These are phyloP conservation scores for Cryptococcus hybrid DNA, from an alignment of 1,284 basidiomycete species.

Conservation along the genomic window DNA sequence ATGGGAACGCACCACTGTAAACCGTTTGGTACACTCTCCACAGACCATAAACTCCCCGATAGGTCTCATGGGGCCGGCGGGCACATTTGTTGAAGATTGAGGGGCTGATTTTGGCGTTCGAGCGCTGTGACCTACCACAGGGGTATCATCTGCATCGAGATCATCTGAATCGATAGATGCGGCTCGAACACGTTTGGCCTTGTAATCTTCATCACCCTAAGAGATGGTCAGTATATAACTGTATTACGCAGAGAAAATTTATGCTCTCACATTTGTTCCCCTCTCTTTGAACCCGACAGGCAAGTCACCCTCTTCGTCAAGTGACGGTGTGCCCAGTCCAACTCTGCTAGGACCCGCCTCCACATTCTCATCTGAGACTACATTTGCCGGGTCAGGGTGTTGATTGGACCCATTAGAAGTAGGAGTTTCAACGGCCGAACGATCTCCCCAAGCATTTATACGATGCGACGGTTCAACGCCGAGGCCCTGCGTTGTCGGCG, in stretches of 20 bases:
- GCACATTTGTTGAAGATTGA: conserved; percentile 19
- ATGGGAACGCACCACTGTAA: conserved; percentile 72
- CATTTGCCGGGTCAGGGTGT: conserved; percentile 32
- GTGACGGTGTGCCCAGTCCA: conserved; percentile 25
- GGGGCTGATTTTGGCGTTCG: conserved; percentile 7
- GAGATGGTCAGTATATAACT: conserved; percentile 5
- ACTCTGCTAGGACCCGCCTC: conserved; percentile 33
- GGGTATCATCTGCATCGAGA: conserved; percentile 54
- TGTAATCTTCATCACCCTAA: conserved; percentile 34
- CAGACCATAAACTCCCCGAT: conserved; percentile 81
- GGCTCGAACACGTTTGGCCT: conserved; percentile 39
- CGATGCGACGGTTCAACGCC: conserved; percentile 42
- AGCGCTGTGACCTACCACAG: neutral
- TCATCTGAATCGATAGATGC: conserved; percentile 61
- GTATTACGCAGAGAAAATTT: neutral
- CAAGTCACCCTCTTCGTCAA: conserved; percentile 7
- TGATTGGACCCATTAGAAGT: conserved; percentile 4
- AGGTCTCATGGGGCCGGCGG: conserved; percentile 54
- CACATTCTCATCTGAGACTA: conserved; percentile 32
- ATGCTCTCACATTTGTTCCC: conserved; percentile 15
- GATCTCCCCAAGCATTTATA: conserved; percentile 36
- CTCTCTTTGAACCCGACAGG: conserved; percentile 11
- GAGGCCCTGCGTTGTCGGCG: conserved; percentile 32
- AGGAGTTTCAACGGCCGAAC: conserved; percentile 8
- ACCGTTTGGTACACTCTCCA: conserved; percentile 75